Percentiles rank a stretch among this genome's conserved stretches.
phyloP scores from a whole-genome alignment of 1,284 basidiomycete species.

The Chalciporus piperatoides region DNA sequence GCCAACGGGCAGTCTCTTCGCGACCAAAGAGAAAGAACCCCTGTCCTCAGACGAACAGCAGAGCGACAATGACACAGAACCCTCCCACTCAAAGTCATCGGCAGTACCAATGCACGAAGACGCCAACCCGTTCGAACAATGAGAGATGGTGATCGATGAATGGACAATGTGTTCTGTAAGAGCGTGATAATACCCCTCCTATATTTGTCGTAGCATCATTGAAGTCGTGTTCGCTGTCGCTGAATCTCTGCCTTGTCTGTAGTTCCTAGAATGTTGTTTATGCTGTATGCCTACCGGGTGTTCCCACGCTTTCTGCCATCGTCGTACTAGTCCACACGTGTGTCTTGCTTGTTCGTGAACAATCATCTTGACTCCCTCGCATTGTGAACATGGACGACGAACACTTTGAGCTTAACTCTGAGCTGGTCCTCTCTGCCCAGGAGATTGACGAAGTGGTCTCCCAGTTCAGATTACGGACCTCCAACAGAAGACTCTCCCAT shows the following conservation, averaged over 20 bases:
- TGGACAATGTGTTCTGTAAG: conserved; percentile 25
- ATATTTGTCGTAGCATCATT: conserved; percentile 25
- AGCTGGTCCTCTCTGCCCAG: conserved; percentile 21
- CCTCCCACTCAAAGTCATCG: conserved; percentile 31
- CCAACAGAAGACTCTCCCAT: conserved; percentile 25
- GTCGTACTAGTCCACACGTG: conserved; percentile 4
- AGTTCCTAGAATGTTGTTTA: conserved; percentile 21
- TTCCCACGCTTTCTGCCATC: conserved; percentile 27
- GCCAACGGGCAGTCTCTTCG: conserved; percentile 57
- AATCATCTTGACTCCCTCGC: background rate
- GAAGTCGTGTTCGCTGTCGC: conserved; percentile 27
- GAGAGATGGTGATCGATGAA: background rate
- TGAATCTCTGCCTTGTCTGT: conserved; percentile 30
- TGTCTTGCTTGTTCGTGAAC: background rate
- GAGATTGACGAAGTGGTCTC: conserved; percentile 34
- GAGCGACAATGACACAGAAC: conserved; percentile 23
- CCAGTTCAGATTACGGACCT: conserved; percentile 28
- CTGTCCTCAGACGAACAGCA: conserved; percentile 42
- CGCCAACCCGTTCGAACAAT: conserved; percentile 55
- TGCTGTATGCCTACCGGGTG: conserved; percentile 22
- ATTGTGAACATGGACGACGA: conserved; percentile 25
- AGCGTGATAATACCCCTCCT: conserved; percentile 20
- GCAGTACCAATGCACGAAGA: conserved; percentile 38
- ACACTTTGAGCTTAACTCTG: conserved; percentile 6
- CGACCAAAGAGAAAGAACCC: conserved; percentile 37